A percentile compares a stretch with the other conserved stretches of the same genome.
Conservation (phyloP, 306 rosid genomes). For the Lathyrus oleraceus region DNA sequence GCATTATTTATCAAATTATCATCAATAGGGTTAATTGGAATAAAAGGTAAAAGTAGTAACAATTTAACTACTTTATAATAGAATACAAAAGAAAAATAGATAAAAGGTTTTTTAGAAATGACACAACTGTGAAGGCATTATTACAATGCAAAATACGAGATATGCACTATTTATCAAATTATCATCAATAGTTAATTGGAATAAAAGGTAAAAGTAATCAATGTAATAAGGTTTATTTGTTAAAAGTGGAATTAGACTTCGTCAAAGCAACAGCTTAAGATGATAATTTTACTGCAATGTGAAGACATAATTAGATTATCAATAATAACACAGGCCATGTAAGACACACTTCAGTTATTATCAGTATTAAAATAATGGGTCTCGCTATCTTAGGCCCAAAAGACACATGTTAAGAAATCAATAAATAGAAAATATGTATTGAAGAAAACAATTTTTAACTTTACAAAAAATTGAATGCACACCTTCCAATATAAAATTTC, state of each 20-base stretch:
- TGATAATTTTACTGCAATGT: neutral
- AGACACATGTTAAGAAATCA: no score
- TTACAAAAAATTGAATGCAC: no score
- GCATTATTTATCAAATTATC: neutral
- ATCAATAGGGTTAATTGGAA: no score
- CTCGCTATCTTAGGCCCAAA: no score
- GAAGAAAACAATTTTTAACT: no score
- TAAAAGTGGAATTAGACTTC: neutral
- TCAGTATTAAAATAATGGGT: neutral
- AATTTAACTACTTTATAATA: constrained; percentile 15
- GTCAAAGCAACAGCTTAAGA: neutral
- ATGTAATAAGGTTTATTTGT: neutral
- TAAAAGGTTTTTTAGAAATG: constrained; percentile 5
- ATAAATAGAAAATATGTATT: no score
- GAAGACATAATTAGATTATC: neutral
- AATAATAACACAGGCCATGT: neutral
- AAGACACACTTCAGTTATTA: neutral
- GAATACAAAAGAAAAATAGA: neutral
- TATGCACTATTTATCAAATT: neutral
- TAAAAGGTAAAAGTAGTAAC: no score
- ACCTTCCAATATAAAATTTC: no score
- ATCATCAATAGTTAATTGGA: no score
- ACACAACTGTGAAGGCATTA: neutral
- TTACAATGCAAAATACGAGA: neutral
- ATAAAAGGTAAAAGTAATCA: no score